Conservation (phyloP, 2,329 filamentous ascomycete genomes). For the Hypoxylon sp. region DNA sequence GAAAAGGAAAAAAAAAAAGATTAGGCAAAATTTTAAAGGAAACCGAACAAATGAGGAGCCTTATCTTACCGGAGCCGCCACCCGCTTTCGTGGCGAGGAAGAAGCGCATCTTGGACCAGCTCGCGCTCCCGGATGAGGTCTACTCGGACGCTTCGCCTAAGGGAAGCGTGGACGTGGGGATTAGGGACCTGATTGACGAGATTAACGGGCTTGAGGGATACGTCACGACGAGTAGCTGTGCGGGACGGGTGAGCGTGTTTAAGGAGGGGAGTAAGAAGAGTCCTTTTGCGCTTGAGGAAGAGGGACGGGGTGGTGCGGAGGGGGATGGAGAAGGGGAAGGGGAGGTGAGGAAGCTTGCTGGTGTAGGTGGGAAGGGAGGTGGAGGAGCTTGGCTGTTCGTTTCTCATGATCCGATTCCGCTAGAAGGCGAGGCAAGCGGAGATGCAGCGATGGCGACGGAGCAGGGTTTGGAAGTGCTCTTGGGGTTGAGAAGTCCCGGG, state of each 20-base stretch:
- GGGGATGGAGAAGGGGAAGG: slow-evolving; percentile 40
- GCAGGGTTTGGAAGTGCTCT: slow-evolving; percentile 44
- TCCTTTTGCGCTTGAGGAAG: slow-evolving; percentile 36
- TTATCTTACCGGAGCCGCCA: slow-evolving; percentile 43
- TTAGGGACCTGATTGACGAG: slow-evolving; percentile 81
- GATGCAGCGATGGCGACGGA: slow-evolving; percentile 26
- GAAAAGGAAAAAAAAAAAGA: too few relatives aligned
- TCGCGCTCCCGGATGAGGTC: slow-evolving; percentile 76
- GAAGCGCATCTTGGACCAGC: slow-evolving; percentile 77
- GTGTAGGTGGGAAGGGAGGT: slow-evolving; percentile 86
- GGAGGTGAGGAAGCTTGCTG: slow-evolving; percentile 61
- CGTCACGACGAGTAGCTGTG: slow-evolving; percentile 94
- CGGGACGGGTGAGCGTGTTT: slow-evolving; percentile 89
- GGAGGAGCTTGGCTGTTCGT: slow-evolving; percentile 90
- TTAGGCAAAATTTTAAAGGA: neutral
- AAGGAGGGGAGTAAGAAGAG: slow-evolving; percentile 78
- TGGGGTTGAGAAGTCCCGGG: slow-evolving; percentile 52
- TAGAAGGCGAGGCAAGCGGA: slow-evolving; percentile 40
- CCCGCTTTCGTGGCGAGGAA: slow-evolving; percentile 74
- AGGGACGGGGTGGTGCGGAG: slow-evolving; percentile 42
- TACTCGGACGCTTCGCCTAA: slow-evolving; percentile 92
- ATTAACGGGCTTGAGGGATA: slow-evolving; percentile 83
- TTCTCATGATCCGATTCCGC: slow-evolving; percentile 79
- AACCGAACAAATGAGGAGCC: slow-evolving; percentile 18
- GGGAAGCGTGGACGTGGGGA: slow-evolving; percentile 84